A percentile compares a stretch with the other conserved stretches of the same genome.
Evolutionary conservation across 1,284 basidiomycete genomes (phyloP).

Genomic region (Coriolopsis trogii): DNA sequence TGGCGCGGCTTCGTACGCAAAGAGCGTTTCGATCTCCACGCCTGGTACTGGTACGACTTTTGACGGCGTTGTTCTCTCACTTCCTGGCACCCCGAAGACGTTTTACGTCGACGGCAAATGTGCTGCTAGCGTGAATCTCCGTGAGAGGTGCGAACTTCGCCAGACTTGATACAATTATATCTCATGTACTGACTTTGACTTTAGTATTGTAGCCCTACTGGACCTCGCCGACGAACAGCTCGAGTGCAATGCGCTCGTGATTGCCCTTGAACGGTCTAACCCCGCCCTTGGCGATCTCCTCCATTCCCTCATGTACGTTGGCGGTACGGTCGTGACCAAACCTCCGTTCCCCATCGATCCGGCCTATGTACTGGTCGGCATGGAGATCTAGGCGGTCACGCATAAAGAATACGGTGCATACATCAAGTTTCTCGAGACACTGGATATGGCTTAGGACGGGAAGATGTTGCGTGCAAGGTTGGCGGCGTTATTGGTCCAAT

Average conservation of each 20-base stretch:
- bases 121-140: constrained; percentile 71
- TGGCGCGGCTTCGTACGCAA: constrained; percentile 66
- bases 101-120: constrained; percentile 83
- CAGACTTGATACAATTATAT: constrained; percentile 7
- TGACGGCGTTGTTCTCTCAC: constrained; percentile 73
- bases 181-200: constrained; percentile 1
- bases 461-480: constrained; percentile 6
- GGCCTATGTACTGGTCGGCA: constrained; percentile 73
- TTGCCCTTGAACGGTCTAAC: constrained; percentile 67
- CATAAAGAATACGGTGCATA: neutral
- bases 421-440: neutral
- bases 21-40: constrained; percentile 71
- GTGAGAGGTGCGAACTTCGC: constrained; percentile 64
- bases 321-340: constrained; percentile 75
- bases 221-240: constrained; percentile 82
- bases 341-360: constrained; percentile 73
- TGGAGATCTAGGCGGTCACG: constrained; percentile 57
- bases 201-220: constrained; percentile 82
- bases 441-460: neutral
- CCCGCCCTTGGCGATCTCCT: constrained; percentile 62
- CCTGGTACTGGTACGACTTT: constrained; percentile 68
- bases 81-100: constrained; percentile 71
- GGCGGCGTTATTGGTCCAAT: constrained; percentile 8
- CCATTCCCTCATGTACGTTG: constrained; percentile 84
- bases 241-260: constrained; percentile 74